Evolutionary conservation across 2,329 filamentous ascomycete genomes (phyloP).

Genomic region (Furcasterigmium sp.): DNA sequence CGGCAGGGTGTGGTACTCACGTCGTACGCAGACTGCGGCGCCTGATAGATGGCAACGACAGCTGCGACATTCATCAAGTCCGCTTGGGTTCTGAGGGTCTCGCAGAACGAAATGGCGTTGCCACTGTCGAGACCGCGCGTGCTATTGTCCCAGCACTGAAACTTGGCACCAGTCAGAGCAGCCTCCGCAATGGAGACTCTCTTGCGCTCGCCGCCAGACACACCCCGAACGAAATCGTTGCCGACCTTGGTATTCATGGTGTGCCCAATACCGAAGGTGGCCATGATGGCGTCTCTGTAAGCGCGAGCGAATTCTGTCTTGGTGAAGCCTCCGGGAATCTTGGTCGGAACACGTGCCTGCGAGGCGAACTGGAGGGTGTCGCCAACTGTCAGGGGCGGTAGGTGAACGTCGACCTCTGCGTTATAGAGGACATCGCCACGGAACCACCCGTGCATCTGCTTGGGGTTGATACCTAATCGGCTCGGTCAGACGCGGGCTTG

Average conservation of each 20-base stretch:
- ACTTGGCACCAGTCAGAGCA: slow-evolving; percentile 12
- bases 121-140: slow-evolving; percentile 28
- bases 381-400: slow-evolving; percentile 52
- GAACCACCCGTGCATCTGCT: slow-evolving; percentile 20
- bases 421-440: slow-evolving; percentile 63
- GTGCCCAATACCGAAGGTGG: slow-evolving; percentile 27
- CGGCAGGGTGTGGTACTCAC: neutral
- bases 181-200: slow-evolving; percentile 25
- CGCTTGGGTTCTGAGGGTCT: slow-evolving; percentile 42
- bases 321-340: slow-evolving; percentile 39
- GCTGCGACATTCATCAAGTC: slow-evolving; percentile 12
- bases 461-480: slow-evolving; percentile 7
- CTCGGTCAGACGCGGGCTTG: neutral
- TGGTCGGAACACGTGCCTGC: slow-evolving; percentile 41
- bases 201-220: slow-evolving; percentile 28
- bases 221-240: slow-evolving; percentile 12
- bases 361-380: slow-evolving; percentile 59
- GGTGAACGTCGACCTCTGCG: slow-evolving; percentile 60
- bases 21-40: slow-evolving; percentile 14
- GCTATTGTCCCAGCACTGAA: slow-evolving; percentile 24
- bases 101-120: slow-evolving; percentile 49
- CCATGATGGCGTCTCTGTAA: slow-evolving; percentile 48
- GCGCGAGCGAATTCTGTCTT: slow-evolving; percentile 36
- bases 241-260: slow-evolving; percentile 14
- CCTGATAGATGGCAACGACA: slow-evolving; percentile 14